Evolutionary conservation across 2,329 filamentous ascomycete genomes (phyloP), one percentile per base, ranked within the genome.

Genomic region (Curvularia eragrostidis): DNA sequence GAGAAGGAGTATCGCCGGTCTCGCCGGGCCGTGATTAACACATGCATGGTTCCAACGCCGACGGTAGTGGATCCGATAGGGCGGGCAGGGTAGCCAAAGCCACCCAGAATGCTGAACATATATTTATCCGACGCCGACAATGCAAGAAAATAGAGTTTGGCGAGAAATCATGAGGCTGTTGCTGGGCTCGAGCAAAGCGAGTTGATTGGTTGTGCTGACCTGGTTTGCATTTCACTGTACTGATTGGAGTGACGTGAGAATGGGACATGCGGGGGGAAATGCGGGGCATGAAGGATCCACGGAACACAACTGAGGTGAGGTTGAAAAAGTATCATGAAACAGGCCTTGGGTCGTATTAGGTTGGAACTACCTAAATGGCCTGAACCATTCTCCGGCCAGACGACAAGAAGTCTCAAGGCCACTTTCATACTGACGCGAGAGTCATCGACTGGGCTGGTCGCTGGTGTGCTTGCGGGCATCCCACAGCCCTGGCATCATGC

Each of bases 1-100:
- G 32, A 49, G 32, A 19, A 49, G 21, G 9, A 49, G 32, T 49
- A 49, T 23, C 32, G 47, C 47, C 47, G 47, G 32, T 49, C 36
- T 49, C 21, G 34, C 23, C 32, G 47, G 21, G 34, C 46, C 46
- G 46, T 48, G 32, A 38, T 48, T 38, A 36, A 48, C 46, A 24
- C 46, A 30, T 24, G 36, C 32, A 36, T 23, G 21, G 21, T 24
- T n/a, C n/a, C 24, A 36, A 38, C 6, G 41, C 23, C 23, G 6
- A 43, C 43, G 43, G 43, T 18, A 23, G 9, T 21, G 43, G 26
- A 47, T 7, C 43, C 43, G 43, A 47, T 47, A 47, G 43, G 26
- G 18, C n/a, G 18, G 26, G 18, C 18, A 47, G 43, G 18, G 43
- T 34, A 21, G 13, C 6, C 10, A 18, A 12, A n/a, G 24, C 2